Evolutionary conservation across 2,329 filamentous ascomycete species (phyloP).

Genomic region (Fusarium kyushuense): DNA sequence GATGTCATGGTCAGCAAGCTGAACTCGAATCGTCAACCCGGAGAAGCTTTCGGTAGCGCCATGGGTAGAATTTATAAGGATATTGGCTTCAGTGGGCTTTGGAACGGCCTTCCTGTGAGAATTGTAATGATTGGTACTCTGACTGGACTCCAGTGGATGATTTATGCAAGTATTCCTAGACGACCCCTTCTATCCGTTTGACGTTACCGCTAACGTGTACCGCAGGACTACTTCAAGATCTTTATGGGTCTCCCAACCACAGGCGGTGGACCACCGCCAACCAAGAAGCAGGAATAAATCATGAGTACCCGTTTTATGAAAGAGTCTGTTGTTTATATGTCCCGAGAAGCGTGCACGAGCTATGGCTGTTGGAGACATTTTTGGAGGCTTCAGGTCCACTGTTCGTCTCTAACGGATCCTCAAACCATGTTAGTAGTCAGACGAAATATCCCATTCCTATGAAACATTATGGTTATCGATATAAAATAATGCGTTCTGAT

Average conservation of each 20-base stretch:
- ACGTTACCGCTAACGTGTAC: constrained; percentile 6
- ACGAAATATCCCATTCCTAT: constrained; percentile 14
- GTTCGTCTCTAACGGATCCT: neutral
- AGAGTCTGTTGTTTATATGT: neutral
- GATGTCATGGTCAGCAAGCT: constrained; percentile 95
- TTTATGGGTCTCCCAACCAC: constrained; percentile 90
- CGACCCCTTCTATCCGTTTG: neutral
- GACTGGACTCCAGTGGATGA: constrained; percentile 93
- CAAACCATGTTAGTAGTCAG: constrained; percentile 2
- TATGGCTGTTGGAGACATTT: neutral
- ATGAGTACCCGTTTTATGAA: neutral
- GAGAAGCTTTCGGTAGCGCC: constrained; percentile 83
- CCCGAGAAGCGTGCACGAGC: constrained; percentile 1
- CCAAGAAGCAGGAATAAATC: constrained; percentile 59
- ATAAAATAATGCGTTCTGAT: neutral
- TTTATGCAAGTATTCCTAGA: constrained; percentile 71
- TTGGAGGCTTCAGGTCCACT: neutral
- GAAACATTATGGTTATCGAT: neutral
- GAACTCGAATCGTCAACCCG: constrained; percentile 80
- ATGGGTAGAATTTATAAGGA: constrained; percentile 85
- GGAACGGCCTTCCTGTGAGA: constrained; percentile 86
- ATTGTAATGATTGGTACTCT: constrained; percentile 91
- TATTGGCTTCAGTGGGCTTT: constrained; percentile 88
- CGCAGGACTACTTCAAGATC: constrained; percentile 85
- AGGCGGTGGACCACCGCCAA: constrained; percentile 71